These are phyloP conservation scores for Mucor saturninus DNA, from an alignment of 371 early-diverging fungal genomes.

Conservation along the genomic window DNA sequence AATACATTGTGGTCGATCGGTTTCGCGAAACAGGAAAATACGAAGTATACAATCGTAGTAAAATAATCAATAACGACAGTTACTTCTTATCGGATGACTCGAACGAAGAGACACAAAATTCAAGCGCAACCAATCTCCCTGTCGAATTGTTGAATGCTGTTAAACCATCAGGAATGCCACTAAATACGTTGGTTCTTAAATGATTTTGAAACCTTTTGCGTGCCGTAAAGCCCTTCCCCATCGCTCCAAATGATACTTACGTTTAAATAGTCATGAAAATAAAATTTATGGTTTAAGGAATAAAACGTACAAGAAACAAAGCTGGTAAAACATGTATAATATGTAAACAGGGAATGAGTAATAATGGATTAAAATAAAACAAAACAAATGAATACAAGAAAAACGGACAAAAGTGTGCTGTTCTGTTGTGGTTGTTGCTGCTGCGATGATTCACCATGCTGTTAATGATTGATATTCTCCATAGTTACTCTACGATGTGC, in stretches of 20 bases:
- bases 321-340: conserved; percentile 12
- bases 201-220: conserved; percentile 16
- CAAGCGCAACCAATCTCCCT: no score
- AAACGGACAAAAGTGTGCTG: conserved; percentile 16
- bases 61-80: conserved; percentile 19
- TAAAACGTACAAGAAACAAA: conserved; percentile 17
- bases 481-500: no score
- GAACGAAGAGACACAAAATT: no score
- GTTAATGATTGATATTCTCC: no score
- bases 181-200: no score
- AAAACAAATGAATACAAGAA: conserved; percentile 11
- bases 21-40: conserved; percentile 17
- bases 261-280: conserved; percentile 20
- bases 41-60: conserved; percentile 13
- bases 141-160: no score
- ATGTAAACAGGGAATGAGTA: conserved; percentile 13
- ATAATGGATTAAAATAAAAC: conserved; percentile 13
- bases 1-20: conserved; percentile 17
- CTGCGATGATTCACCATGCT: no score
- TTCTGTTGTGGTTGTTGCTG: not conserved
- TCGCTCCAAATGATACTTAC: conserved; percentile 21
- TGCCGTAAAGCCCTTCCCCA: conserved; percentile 19
- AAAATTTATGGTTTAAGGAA: conserved; percentile 20
- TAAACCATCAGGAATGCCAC: no score
- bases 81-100: not conserved